Evolutionary conservation across 2,329 filamentous ascomycete genomes (phyloP).

Genomic region (Gaeumannomyces tritici): DNA sequence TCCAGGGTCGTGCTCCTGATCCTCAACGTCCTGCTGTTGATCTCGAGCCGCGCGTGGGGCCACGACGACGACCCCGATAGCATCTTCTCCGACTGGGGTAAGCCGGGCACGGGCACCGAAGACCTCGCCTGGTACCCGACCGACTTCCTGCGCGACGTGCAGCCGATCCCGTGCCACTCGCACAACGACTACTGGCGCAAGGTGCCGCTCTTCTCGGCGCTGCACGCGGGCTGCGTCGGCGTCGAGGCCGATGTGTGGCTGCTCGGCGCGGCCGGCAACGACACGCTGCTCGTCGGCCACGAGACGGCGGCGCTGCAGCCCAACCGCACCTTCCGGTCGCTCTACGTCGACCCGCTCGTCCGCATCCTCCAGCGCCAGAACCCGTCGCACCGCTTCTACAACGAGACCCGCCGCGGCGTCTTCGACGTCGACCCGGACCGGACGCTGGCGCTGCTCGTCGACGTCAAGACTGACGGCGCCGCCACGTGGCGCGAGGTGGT

Average conservation of each 20-base stretch:
- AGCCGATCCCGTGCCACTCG: conserved; percentile 33
- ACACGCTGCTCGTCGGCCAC: conserved; percentile 54
- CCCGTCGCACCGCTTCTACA: conserved; percentile 33
- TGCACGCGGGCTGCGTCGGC: conserved; percentile 47
- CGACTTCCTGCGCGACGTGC: conserved; percentile 37
- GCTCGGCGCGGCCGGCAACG: conserved; percentile 24
- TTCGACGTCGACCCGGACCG: conserved; percentile 43
- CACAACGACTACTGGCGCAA: conserved; percentile 64
- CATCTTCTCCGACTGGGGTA: conserved; percentile 24
- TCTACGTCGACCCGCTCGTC: conserved; percentile 58
- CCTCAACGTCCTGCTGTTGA: conserved; percentile 9
- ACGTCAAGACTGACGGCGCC: conserved; percentile 53
- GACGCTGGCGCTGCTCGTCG: conserved; percentile 54
- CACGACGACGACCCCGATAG: conserved; percentile 15
- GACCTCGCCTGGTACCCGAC: conserved; percentile 35
- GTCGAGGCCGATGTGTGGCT: conserved; percentile 63
- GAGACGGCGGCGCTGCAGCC: conserved; percentile 40
- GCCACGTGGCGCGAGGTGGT: conserved; percentile 43
- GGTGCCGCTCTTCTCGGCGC: conserved; percentile 53
- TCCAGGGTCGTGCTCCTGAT: conserved; percentile 7
- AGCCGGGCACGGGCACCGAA: conserved; percentile 23
- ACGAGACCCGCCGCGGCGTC: conserved; percentile 40
- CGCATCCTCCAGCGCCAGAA: conserved; percentile 43
- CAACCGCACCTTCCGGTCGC: conserved; percentile 46
- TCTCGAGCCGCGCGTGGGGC: conserved; percentile 6